These are phyloP conservation scores for Nemania sp. DNA, from an alignment of 2,329 filamentous ascomycete species.

Conservation along the genomic window DNA sequence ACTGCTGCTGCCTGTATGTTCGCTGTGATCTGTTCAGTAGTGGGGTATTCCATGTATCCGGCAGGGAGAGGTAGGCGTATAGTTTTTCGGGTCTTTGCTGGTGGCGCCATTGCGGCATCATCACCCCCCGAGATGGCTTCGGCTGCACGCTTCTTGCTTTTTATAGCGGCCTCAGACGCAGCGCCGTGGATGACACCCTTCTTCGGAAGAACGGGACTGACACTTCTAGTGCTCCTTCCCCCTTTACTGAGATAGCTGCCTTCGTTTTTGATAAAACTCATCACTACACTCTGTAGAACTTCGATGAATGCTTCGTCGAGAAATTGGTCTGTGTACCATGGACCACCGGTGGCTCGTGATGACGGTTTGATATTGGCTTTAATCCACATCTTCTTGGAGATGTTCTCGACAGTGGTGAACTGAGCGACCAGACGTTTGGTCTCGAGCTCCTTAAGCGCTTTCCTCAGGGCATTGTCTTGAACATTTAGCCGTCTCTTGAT, in stretches of 20 bases:
- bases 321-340: conserved; percentile 91
- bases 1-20: conserved; percentile 71
- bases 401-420: conserved; percentile 90
- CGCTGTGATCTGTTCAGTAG: conserved; percentile 74
- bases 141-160: conserved; percentile 56
- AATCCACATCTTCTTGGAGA: conserved; percentile 95
- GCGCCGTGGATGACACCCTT: conserved; percentile 59
- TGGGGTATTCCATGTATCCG: conserved; percentile 79
- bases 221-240: conserved; percentile 37
- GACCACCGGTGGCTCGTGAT: conserved; percentile 88
- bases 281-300: conserved; percentile 59
- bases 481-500: conserved; percentile 80
- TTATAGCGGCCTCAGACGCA: conserved; percentile 42
- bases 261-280: conserved; percentile 39
- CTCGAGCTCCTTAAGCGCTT: conserved; percentile 82
- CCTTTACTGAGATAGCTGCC: conserved; percentile 43
- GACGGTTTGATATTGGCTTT: conserved; percentile 80
- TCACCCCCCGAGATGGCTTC: conserved; percentile 49
- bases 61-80: conserved; percentile 59
- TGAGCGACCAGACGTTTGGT: conserved; percentile 79
- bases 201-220: conserved; percentile 52
- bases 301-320: conserved; percentile 88
- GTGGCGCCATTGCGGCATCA: conserved; percentile 32
- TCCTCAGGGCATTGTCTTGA: conserved; percentile 80
- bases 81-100: conserved; percentile 37